Conservation (phyloP, 495 filamentous ascomycete genomes). For the Xylaria curta region DNA sequence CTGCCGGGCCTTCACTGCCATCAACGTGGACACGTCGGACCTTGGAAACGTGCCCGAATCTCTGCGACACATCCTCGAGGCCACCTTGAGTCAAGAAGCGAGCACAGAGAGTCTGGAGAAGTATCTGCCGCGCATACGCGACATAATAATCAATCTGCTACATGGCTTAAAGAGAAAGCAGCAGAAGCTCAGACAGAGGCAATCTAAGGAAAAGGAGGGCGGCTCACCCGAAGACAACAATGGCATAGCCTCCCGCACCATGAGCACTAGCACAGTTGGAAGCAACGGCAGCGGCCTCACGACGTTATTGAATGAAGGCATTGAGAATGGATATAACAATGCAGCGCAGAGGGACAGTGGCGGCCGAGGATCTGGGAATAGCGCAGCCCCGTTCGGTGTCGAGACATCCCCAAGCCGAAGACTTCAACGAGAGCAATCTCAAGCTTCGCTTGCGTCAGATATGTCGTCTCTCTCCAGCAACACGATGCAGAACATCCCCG, state of each 20-base stretch:
- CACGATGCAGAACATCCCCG: constrained; percentile 71
- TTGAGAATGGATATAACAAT: constrained; percentile 52
- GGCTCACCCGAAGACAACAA: constrained; percentile 48
- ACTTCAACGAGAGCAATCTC: constrained; percentile 54
- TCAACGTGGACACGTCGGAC: constrained; percentile 92
- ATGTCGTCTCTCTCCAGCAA: constrained; percentile 69
- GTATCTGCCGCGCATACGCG: constrained; percentile 89
- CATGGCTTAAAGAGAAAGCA: constrained; percentile 97
- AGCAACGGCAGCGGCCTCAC: constrained; percentile 67
- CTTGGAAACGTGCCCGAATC: constrained; percentile 94
- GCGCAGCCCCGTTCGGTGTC: constrained; percentile 7
- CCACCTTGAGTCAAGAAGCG: constrained; percentile 95
- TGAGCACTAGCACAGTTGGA: constrained; percentile 69
- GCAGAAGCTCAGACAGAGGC: constrained; percentile 82
- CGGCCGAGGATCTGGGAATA: constrained; percentile 2
- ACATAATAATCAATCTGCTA: constrained; percentile 97
- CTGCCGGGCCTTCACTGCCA: constrained; percentile 92
- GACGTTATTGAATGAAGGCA: constrained; percentile 68
- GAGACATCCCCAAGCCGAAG: constrained; percentile 51
- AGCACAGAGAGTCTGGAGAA: constrained; percentile 88
- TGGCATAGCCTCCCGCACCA: constrained; percentile 58
- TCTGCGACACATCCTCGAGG: constrained; percentile 87
- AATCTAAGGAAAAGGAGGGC: constrained; percentile 70
- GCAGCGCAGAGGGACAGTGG: constrained; percentile 34
- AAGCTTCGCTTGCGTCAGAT: constrained; percentile 53